These are phyloP conservation scores for Fomitopsis serialis DNA, from an alignment of 768 basidiomycete species.

Conservation along the genomic window DNA sequence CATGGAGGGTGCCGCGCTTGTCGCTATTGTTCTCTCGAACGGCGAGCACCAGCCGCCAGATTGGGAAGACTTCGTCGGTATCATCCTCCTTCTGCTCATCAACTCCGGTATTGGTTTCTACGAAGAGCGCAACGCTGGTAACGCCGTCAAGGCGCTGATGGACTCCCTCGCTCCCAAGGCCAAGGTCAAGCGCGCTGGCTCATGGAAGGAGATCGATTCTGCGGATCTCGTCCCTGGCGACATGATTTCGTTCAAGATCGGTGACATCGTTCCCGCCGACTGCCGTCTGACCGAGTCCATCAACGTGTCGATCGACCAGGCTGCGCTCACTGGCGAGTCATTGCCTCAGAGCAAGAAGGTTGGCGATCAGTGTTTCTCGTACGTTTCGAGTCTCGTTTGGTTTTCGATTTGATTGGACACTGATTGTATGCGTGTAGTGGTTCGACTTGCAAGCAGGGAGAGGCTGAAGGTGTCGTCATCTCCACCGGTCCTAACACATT, in stretches of 20 bases:
- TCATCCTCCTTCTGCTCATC: conserved; percentile 84
- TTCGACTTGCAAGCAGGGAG: conserved; percentile 98
- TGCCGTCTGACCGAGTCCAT: conserved; percentile 95
- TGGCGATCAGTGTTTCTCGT: conserved; percentile 98
- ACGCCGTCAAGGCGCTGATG: conserved; percentile 99
- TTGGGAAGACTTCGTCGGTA: conserved; percentile 98
- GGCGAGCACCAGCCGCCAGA: conserved; percentile 83
- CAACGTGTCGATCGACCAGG: conserved; percentile 98
- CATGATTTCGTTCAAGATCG: conserved; percentile 97
- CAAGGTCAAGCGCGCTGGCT: conserved; percentile 80
- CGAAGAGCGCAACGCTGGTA: conserved; percentile 95
- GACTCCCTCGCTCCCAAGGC: conserved; percentile 98
- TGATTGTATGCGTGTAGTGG: conserved; percentile 44
- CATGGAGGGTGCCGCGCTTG: conserved; percentile 95
- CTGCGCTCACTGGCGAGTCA: conserved; percentile 96
- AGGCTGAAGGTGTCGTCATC: conserved; percentile 98
- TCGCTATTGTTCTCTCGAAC: conserved; percentile 94
- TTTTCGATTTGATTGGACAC: conserved; percentile 2
- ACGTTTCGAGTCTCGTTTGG: no score
- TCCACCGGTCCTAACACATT: conserved; percentile 97
- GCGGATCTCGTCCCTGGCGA: conserved; percentile 90
- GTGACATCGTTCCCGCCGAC: conserved; percentile 96
- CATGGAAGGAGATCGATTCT: conserved; percentile 90
- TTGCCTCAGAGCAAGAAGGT: conserved; percentile 89
- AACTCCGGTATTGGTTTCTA: conserved; percentile 98